Evolutionary conservation across 2,329 filamentous ascomycete genomes (phyloP).

Genomic region (Aspergillus japonicus): DNA sequence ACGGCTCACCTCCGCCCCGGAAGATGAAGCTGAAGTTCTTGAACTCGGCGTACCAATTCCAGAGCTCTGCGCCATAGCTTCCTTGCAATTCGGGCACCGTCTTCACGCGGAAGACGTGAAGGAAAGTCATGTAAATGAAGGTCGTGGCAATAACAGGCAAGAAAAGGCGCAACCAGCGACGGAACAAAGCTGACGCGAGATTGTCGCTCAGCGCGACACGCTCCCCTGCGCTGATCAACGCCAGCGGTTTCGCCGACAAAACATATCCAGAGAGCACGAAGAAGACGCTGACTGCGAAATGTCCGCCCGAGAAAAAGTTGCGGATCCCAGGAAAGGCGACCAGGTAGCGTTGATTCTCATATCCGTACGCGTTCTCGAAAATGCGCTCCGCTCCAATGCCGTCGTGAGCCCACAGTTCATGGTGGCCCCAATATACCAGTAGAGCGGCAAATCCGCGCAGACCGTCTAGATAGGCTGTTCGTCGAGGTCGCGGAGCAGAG

Average conservation of each 20-base stretch:
- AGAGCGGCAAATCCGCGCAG: constrained; percentile 66
- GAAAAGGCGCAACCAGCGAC: constrained; percentile 52
- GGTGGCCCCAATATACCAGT: constrained; percentile 64
- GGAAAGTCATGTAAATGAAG: constrained; percentile 53
- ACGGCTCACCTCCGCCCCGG: constrained; percentile 56
- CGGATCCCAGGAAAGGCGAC: constrained; percentile 58
- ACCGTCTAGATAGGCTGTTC: constrained; percentile 64
- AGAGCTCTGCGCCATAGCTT: constrained; percentile 52
- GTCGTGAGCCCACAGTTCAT: constrained; percentile 58
- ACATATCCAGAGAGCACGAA: constrained; percentile 56
- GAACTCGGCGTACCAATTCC: constrained; percentile 54
- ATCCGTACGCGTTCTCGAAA: constrained; percentile 56
- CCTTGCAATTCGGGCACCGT: constrained; percentile 40
- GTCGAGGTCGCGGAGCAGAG: constrained; percentile 22
- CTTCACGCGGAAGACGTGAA: constrained; percentile 55
- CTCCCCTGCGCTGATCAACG: constrained; percentile 45
- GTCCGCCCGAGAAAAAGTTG: constrained; percentile 60
- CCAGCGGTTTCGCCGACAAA: constrained; percentile 49
- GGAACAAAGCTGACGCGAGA: constrained; percentile 51
- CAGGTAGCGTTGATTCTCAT: constrained; percentile 46
- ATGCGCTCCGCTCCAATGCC: constrained; percentile 36
- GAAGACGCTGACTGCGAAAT: constrained; percentile 58
- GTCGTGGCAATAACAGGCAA: constrained; percentile 56
- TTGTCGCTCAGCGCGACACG: constrained; percentile 41
- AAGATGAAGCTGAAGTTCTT: constrained; percentile 71